phyloP scores from a whole-genome alignment of 2,329 filamentous ascomycete genomes.

The Nemania sp. region DNA sequence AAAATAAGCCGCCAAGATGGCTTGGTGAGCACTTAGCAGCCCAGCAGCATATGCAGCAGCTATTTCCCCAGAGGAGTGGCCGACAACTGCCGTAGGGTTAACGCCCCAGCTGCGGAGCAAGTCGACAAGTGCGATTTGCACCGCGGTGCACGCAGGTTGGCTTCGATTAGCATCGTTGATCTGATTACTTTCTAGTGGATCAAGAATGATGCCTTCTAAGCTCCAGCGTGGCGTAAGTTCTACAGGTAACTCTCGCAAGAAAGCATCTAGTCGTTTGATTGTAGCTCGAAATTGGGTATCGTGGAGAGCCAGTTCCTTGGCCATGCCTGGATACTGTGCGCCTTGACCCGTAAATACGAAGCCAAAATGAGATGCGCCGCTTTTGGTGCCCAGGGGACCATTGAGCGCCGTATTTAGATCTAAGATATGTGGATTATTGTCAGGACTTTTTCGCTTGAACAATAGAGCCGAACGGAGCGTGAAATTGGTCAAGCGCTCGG shows the following conservation, averaged over 20 bases:
- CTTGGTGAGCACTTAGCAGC: conserved; percentile 30
- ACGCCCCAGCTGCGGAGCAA: conserved; percentile 36
- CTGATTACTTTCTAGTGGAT: background rate
- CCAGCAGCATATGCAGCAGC: conserved; percentile 57
- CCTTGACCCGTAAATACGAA: conserved; percentile 50
- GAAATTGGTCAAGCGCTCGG: too few relatives aligned
- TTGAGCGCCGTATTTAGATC: too few relatives aligned
- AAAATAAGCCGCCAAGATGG: conserved; percentile 40
- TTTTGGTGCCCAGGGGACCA: too few relatives aligned
- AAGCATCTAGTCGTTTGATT: conserved; percentile 33
- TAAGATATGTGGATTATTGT: too few relatives aligned
- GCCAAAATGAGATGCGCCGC: background rate
- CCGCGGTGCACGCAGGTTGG: conserved; percentile 41
- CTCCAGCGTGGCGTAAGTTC: conserved; percentile 29
- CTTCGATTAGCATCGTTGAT: conserved; percentile 26
- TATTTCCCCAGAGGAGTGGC: conserved; percentile 54
- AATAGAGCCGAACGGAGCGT: too few relatives aligned
- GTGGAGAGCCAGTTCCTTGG: conserved; percentile 43
- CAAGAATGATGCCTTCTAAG: conserved; percentile 23
- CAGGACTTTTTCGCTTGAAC: too few relatives aligned
- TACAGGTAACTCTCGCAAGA: conserved; percentile 6
- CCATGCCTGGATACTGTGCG: conserved; percentile 51
- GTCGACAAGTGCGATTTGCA: conserved; percentile 42
- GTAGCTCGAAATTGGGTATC: conserved; percentile 37
- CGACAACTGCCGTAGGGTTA: conserved; percentile 25